Evolutionary conservation across 495 filamentous ascomycete genomes (phyloP), one percentile per base, ranked within the genome.

Genomic region (Hypoxylon fragiforme): DNA sequence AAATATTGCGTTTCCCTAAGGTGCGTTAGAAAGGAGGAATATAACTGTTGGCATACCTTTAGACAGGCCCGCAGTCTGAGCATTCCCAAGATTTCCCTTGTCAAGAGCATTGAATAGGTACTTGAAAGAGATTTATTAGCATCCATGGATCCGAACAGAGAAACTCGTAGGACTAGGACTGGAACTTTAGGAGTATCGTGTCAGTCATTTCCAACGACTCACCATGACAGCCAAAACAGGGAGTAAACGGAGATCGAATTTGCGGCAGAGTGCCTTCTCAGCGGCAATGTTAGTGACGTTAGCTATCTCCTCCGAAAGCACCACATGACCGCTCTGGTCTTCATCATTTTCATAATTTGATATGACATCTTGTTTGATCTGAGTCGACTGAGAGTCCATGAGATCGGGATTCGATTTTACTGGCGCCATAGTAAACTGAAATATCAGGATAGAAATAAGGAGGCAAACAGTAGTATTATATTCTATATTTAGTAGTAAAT

Each of bases 71-170:
- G 63, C 83, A 0, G 86, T 89, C 66, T 90, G 80, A 9, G 87
- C 87, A 62, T 90, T 90, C 44, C 83, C 80, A 22, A 88, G 57
- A 54, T 88, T 88, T 7, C 80, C 81, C 53, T 87, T 87, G 62
- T 87, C 84, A n/a, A 87, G 73, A 14, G 74, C 73, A 62, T 84
- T 85, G 69, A 84, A 84, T 22, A 85, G 70, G 57, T 85, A 66
- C 66, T 62, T 70, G 20, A 40, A 40, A 50, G 13, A 15, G 15
- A 1, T 21, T 32, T 14, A 45, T 58, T 48, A 45, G 38, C 14
- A 30, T 20, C 24, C 9, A 28, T 28, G 24, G 4, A n/a, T n/a
- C n/a, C n/a, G n/a, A n/a, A n/a, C n/a, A n/a, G n/a, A n/a, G n/a
- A n/a, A n/a, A n/a, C n/a, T n/a, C n/a, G n/a, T 22, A 5, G 36